Percentiles rank a stretch among this genome's conserved stretches.
Evolutionary conservation across 805 yeast genomes (phyloP).

Genomic region (Hanseniaspora hatyaiensis): DNA sequence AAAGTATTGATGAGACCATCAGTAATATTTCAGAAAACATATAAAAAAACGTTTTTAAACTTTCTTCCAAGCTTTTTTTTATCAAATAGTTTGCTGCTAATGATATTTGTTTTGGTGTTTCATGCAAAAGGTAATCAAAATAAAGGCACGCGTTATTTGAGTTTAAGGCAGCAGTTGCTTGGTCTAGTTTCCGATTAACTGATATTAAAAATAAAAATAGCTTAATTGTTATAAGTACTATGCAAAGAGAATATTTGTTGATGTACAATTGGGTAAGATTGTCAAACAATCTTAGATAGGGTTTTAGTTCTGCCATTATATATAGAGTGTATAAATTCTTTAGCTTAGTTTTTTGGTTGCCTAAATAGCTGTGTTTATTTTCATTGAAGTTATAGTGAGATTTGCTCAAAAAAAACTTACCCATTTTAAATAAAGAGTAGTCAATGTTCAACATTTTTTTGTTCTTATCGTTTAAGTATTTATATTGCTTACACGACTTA

Average conservation of each 20-base stretch:
- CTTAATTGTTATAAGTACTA: slow-evolving; percentile 49
- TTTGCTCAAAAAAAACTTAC: too few species aligned
- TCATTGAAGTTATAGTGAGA: too few species aligned
- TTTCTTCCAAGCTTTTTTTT: slow-evolving; percentile 36
- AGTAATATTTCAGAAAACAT: slow-evolving; percentile 39
- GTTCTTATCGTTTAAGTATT: too few species aligned
- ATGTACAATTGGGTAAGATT: slow-evolving; percentile 53
- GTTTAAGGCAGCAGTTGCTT: slow-evolving; percentile 32
- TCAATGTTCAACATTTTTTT: too few species aligned
- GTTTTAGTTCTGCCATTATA: slow-evolving; percentile 13
- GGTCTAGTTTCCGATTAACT: slow-evolving; percentile 34
- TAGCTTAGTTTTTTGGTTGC: too few species aligned
- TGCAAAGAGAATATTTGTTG: slow-evolving; percentile 49
- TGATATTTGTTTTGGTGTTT: slow-evolving; percentile 49
- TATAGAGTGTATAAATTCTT: too few species aligned
- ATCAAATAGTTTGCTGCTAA: slow-evolving; percentile 43
- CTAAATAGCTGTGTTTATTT: background rate
- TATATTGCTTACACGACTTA: too few species aligned
- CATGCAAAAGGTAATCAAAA: slow-evolving; percentile 28
- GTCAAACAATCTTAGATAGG: slow-evolving; percentile 41
- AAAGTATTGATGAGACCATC: slow-evolving; percentile 46
- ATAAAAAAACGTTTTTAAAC: slow-evolving; percentile 38
- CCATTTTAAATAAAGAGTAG: too few species aligned
- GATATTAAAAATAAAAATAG: slow-evolving; percentile 45
- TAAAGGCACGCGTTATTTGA: slow-evolving; percentile 34